These are phyloP conservation scores for Globisporangium splendens DNA, from an alignment of 352 stramenopile species.

Conservation along the genomic window DNA sequence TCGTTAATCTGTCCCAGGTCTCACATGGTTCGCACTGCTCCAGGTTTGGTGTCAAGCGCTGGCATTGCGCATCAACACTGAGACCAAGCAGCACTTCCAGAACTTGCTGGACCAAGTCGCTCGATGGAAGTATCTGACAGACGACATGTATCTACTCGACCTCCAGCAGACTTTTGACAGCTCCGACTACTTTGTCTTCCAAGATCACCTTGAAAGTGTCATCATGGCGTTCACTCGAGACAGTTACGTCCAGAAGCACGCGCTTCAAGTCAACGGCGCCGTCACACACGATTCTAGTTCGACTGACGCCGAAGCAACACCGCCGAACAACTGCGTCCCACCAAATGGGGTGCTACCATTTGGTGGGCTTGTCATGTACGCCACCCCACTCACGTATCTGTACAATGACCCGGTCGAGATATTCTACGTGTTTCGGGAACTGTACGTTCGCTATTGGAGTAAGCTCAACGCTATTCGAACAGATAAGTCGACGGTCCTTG, in stretches of 20 bases:
- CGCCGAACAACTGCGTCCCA: constrained; percentile 25
- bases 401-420: constrained; percentile 60
- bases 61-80: constrained; percentile 22
- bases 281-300: constrained; percentile 12
- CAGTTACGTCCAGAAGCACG: constrained; percentile 34
- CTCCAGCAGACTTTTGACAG: constrained; percentile 75
- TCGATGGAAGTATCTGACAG: constrained; percentile 50
- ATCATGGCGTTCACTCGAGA: constrained; percentile 76
- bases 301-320: background rate
- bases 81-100: constrained; percentile 45
- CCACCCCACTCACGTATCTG: constrained; percentile 66
- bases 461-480: constrained; percentile 62
- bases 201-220: constrained; percentile 66
- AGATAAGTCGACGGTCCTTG: constrained; percentile 51
- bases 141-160: constrained; percentile 80
- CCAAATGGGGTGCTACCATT: constrained; percentile 73
- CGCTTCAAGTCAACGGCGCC: constrained; percentile 47
- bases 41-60: constrained; percentile 67
- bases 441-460: constrained; percentile 81
- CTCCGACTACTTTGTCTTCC: constrained; percentile 81
- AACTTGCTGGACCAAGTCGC: constrained; percentile 32
- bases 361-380: constrained; percentile 69
- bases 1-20: background rate
- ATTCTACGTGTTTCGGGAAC: constrained; percentile 74
- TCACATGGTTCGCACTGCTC: background rate